Evolutionary conservation across 805 yeast genomes (phyloP).

Genomic region (Saccharomycopsis schoenii): DNA sequence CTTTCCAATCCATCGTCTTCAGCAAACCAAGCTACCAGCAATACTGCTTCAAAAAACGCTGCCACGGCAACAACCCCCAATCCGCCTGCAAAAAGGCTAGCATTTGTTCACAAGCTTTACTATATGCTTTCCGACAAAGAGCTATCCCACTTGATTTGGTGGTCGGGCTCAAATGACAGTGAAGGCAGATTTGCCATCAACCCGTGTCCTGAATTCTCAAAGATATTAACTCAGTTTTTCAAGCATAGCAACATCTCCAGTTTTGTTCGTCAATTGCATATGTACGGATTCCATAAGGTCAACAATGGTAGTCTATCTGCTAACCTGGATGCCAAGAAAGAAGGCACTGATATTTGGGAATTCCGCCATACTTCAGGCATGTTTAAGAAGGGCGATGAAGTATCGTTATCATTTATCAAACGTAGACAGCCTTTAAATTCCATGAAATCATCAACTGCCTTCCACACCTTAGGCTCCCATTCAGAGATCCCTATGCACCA

Average conservation of each 20-base stretch:
- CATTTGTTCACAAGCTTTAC: slow-evolving; percentile 56
- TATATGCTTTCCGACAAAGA: slow-evolving; percentile 49
- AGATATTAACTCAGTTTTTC: slow-evolving; percentile 60
- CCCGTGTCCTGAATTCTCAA: slow-evolving; percentile 55
- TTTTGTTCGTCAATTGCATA: slow-evolving; percentile 88
- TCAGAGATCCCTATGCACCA: not conserved
- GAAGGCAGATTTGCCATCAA: slow-evolving; percentile 50
- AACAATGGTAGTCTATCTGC: slow-evolving; percentile 1
- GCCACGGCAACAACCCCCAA: not conserved
- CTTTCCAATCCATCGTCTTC: not conserved
- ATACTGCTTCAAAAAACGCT: not conserved
- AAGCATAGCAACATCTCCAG: slow-evolving; percentile 92
- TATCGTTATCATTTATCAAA: slow-evolving; percentile 63
- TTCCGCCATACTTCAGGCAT: slow-evolving; percentile 74
- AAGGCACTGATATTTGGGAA: slow-evolving; percentile 53
- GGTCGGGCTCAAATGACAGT: slow-evolving; percentile 37
- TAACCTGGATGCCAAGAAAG: not conserved
- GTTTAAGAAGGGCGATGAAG: slow-evolving; percentile 75
- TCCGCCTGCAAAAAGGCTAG: slow-evolving; percentile 29
- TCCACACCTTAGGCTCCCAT: slow-evolving; percentile 2
- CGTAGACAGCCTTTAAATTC: slow-evolving; percentile 44
- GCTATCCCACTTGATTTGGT: slow-evolving; percentile 51
- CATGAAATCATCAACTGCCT: slow-evolving; percentile 2
- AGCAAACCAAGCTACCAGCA: not conserved
- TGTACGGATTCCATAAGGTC: slow-evolving; percentile 92